Conservation (phyloP, 805 yeast species). For the Naumovozyma dairenensis region DNA sequence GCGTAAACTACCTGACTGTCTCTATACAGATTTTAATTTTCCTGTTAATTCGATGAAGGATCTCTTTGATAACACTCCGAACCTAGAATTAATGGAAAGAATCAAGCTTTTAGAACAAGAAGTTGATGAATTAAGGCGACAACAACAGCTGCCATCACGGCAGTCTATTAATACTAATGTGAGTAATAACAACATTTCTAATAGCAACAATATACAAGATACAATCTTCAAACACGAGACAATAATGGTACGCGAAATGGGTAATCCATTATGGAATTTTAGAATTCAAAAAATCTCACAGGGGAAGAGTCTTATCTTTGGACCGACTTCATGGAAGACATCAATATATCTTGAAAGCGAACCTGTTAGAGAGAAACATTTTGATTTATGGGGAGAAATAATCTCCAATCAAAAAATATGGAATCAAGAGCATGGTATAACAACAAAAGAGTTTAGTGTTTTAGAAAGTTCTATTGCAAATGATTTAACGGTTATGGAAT, state of each 20-base stretch:
- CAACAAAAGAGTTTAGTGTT: conserved; percentile 3
- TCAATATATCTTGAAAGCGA: conserved; percentile 12
- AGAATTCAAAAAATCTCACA: background rate
- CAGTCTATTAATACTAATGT: too few relatives aligned
- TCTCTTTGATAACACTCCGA: conserved; percentile 17
- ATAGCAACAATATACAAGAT: too few relatives aligned
- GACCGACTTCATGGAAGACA: conserved; percentile 25
- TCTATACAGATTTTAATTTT: conserved; percentile 19
- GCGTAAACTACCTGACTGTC: conserved; percentile 25
- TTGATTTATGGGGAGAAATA: conserved; percentile 15
- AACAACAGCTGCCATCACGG: too few relatives aligned
- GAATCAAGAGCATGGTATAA: conserved; percentile 7
- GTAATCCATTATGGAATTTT: background rate
- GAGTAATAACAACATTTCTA: too few relatives aligned
- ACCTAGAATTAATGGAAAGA: conserved; percentile 14
- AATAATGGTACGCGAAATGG: too few relatives aligned
- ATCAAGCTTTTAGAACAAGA: conserved; percentile 14
- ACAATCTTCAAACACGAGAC: too few relatives aligned
- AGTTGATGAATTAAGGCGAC: conserved; percentile 4
- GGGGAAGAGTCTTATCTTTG: conserved; percentile 14
- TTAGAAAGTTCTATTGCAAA: background rate
- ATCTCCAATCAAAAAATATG: conserved; percentile 15
- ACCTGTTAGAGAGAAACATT: conserved; percentile 13
- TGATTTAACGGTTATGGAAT: background rate
- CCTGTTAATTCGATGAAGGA: conserved; percentile 14